Conservation (phyloP, 2,329 filamentous ascomycete species). For the Aphanocladium album region DNA sequence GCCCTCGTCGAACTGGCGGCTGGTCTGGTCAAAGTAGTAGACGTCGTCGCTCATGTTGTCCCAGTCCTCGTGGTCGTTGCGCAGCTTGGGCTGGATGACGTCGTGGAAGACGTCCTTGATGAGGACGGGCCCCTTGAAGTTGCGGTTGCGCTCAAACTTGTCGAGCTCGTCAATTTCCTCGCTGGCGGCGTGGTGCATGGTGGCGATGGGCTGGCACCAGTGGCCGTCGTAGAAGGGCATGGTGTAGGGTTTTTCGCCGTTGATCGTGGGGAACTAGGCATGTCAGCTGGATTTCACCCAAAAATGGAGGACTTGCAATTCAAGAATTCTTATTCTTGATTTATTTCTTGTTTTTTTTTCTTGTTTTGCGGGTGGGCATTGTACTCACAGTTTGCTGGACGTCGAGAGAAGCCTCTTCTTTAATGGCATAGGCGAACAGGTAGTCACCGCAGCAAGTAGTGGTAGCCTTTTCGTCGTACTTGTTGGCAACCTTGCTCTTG, state of each 20-base stretch:
- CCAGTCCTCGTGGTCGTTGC: constrained; percentile 41
- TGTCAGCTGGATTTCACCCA: too few species aligned
- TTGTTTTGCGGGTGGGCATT: too few species aligned
- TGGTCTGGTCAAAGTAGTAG: constrained; percentile 33
- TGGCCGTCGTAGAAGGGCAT: constrained; percentile 41
- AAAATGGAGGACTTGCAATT: too few species aligned
- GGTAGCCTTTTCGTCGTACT: constrained; percentile 39
- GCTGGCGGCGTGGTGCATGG: constrained; percentile 50
- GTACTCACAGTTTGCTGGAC: constrained; percentile 38
- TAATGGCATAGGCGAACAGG: constrained; percentile 42
- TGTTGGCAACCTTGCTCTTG: constrained; percentile 38
- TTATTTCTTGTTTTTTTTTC: not conserved
- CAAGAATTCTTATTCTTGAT: too few species aligned
- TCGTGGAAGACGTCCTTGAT: constrained; percentile 44
- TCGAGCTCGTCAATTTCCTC: constrained; percentile 47
- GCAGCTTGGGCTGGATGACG: constrained; percentile 39
- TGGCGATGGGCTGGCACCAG: constrained; percentile 52
- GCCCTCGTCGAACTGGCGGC: constrained; percentile 26
- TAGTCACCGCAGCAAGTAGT: constrained; percentile 48
- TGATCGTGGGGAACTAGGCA: constrained; percentile 50
- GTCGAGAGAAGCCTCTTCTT: constrained; percentile 35
- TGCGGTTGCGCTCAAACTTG: constrained; percentile 44
- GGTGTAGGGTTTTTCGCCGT: constrained; percentile 50
- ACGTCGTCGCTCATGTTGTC: constrained; percentile 46
- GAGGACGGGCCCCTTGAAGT: constrained; percentile 29